Evolutionary conservation across 2,329 filamentous ascomycete species (phyloP).

Genomic region (Fusarium sp.): DNA sequence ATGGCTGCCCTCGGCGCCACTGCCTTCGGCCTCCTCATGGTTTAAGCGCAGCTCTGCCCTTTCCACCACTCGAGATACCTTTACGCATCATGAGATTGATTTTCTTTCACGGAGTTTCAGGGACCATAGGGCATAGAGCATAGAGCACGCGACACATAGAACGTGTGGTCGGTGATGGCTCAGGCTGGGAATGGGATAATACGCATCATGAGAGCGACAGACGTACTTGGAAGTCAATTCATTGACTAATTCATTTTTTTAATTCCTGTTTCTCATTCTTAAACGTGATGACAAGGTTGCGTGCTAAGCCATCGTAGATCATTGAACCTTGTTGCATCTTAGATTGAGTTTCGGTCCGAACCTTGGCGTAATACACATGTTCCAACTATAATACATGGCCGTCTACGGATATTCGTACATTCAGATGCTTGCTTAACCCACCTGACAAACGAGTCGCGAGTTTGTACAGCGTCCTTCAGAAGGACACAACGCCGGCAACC

Average conservation of each 20-base stretch:
- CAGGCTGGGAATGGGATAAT: slow-evolving; percentile 5
- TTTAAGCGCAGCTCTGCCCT: slow-evolving; percentile 17
- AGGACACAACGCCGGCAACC: neutral
- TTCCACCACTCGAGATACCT: slow-evolving; percentile 18
- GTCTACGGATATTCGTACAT: slow-evolving; percentile 30
- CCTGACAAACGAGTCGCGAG: slow-evolving; percentile 14
- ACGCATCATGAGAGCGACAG: slow-evolving; percentile 14
- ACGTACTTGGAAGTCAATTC: slow-evolving; percentile 8
- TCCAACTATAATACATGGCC: slow-evolving; percentile 14
- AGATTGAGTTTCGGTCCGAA: neutral
- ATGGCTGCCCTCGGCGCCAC: slow-evolving; percentile 40
- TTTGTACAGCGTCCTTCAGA: neutral
- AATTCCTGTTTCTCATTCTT: neutral
- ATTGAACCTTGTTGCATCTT: neutral
- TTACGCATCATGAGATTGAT: slow-evolving; percentile 5
- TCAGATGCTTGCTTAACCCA: neutral
- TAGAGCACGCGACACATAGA: slow-evolving; percentile 19
- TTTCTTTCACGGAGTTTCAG: slow-evolving; percentile 28
- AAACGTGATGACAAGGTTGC: neutral
- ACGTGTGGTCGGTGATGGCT: slow-evolving; percentile 16
- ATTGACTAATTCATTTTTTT: neutral
- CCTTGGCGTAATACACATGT: neutral
- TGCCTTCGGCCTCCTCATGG: slow-evolving; percentile 38
- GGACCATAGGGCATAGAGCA: slow-evolving; percentile 15
- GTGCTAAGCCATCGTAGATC: neutral